These are phyloP conservation scores for Clonostachys byssicola DNA, from an alignment of 2,329 filamentous ascomycete species.

Conservation along the genomic window DNA sequence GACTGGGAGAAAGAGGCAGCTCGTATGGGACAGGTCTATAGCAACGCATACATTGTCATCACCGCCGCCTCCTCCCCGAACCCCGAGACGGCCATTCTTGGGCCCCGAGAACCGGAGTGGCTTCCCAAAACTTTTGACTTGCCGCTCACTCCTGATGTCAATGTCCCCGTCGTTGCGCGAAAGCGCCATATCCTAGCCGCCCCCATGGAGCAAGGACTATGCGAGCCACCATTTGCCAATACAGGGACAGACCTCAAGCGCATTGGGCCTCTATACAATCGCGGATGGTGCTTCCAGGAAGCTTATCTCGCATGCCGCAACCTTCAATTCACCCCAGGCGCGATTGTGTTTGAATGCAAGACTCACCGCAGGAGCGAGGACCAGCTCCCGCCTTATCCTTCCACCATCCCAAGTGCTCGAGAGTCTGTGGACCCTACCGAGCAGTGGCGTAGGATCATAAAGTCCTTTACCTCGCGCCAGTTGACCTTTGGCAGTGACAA, in stretches of 20 bases:
- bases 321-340: slow-evolving; percentile 1
- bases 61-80: slow-evolving; percentile 8
- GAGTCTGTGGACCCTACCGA: too few species aligned
- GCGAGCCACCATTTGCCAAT: too few species aligned
- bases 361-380: not conserved
- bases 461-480: not conserved
- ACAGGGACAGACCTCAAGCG: too few species aligned
- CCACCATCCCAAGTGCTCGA: not conserved
- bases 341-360: not conserved
- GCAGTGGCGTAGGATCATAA: too few species aligned
- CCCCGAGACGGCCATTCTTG: too few species aligned
- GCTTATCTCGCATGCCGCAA: slow-evolving; percentile 3
- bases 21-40: slow-evolving; percentile 17
- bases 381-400: not conserved
- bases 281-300: slow-evolving; percentile 6
- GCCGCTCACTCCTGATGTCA: not conserved
- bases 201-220: too few species aligned
- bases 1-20: slow-evolving; percentile 17
- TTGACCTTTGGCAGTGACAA: not conserved
- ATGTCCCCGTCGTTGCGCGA: not conserved
- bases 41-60: slow-evolving; percentile 11
- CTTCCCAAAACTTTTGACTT: not conserved
- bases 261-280: not conserved
- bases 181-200: not conserved
- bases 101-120: not conserved